Percentiles rank a stretch among this genome's conserved stretches.
Evolutionary conservation across 441 rosid species (phyloP).

Genomic region (California macrophylla): DNA sequence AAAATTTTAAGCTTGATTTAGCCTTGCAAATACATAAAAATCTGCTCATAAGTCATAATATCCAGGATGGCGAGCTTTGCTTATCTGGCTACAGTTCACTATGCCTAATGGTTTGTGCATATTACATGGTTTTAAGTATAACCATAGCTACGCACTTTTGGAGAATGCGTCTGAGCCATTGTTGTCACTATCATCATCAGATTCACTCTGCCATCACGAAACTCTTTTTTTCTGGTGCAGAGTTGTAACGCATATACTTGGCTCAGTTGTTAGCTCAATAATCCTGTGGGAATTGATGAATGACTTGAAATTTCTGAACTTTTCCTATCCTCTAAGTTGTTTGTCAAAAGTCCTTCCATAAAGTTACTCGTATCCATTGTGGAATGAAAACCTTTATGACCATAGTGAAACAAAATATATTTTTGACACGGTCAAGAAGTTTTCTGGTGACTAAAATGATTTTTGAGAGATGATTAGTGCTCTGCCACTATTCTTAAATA

Average conservation of each 20-base stretch:
- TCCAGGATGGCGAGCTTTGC: background rate
- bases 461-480: too few relatives aligned
- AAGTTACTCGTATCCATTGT: too few relatives aligned
- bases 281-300: too few relatives aligned
- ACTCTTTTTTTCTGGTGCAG: background rate
- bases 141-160: background rate
- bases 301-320: too few relatives aligned
- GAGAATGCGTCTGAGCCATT: background rate
- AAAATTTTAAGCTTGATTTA: background rate
- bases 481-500: too few relatives aligned
- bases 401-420: background rate
- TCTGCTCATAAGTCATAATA: background rate
- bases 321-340: too few relatives aligned
- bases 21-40: background rate
- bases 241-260: background rate
- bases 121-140: background rate
- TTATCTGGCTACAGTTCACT: background rate
- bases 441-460: background rate
- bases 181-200: background rate
- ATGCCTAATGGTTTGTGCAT: background rate
- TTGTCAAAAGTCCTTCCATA: too few relatives aligned
- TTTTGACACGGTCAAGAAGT: background rate
- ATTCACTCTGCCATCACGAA: background rate
- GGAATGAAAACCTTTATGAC: background rate
- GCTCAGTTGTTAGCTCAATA: too few relatives aligned